Percentiles rank a stretch among this genome's conserved stretches.
These are phyloP conservation scores for Phytophthora nicotianae DNA, from an alignment of 352 stramenopile species.

Conservation along the genomic window DNA sequence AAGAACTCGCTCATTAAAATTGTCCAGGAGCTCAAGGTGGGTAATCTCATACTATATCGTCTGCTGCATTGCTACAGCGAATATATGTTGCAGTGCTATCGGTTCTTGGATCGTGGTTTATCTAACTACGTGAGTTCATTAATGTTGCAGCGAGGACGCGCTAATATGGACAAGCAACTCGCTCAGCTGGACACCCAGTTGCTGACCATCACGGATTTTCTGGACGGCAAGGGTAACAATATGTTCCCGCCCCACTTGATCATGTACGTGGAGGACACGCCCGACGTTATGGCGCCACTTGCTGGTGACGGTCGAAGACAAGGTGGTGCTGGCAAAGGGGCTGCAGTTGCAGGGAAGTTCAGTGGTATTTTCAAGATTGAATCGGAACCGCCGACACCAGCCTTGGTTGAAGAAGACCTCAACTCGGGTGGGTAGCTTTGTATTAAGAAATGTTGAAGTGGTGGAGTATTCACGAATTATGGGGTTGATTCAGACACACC, in stretches of 20 bases:
- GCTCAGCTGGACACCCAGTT: conserved; percentile 65
- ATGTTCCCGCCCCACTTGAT: conserved; percentile 55
- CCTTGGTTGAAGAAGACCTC: conserved; percentile 73
- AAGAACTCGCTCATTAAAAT: conserved; percentile 60
- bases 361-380: conserved; percentile 28
- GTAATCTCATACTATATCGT: not conserved
- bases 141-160: conserved; percentile 48
- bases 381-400: conserved; percentile 34
- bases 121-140: conserved; percentile 1
- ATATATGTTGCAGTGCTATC: not conserved
- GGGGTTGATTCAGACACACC: conserved; percentile 49
- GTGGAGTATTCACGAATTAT: not conserved
- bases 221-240: conserved; percentile 47
- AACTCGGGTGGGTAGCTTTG: conserved; percentile 44
- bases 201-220: conserved; percentile 60
- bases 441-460: conserved; percentile 4
- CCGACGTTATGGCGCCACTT: conserved; percentile 2
- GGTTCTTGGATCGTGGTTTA: conserved; percentile 1
- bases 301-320: conserved; percentile 26
- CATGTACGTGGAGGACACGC: conserved; percentile 23
- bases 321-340: conserved; percentile 14
- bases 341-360: conserved; percentile 26
- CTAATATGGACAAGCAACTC: conserved; percentile 62
- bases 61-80: conserved; percentile 1
- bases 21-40: conserved; percentile 72